These are phyloP conservation scores for Gracilaria domingensis DNA, from an alignment of 23 red algal genomes.

Conservation along the genomic window DNA sequence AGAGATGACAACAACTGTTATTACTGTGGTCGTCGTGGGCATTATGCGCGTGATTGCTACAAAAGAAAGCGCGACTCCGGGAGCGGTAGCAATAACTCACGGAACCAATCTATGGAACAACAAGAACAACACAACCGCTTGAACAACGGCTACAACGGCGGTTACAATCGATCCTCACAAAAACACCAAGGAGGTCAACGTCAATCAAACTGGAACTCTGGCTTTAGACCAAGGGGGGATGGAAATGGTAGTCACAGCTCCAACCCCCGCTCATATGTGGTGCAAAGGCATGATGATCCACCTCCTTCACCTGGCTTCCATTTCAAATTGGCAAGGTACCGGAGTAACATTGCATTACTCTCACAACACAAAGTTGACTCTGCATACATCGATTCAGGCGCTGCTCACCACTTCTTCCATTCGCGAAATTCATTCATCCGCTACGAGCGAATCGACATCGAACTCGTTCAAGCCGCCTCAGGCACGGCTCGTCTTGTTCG, in stretches of 20 bases:
- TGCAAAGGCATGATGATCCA: too few species aligned
- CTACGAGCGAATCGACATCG: too few species aligned
- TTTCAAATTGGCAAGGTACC: not conserved
- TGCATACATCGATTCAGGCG: conserved; percentile 27
- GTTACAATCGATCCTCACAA: too few species aligned
- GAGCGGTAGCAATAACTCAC: not conserved
- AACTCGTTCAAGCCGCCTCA: too few species aligned
- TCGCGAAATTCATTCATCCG: not conserved
- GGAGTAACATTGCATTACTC: not conserved
- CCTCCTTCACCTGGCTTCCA: not conserved
- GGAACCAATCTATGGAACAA: not conserved
- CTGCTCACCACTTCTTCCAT: conserved; percentile 36
- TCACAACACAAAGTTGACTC: not conserved
- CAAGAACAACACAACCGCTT: not conserved
- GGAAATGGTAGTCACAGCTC: not conserved
- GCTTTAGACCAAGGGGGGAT: not conserved
- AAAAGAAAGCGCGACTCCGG: not conserved
- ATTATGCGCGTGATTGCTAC: conserved; percentile 14
- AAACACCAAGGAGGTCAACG: not conserved
- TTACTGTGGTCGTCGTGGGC: not conserved
- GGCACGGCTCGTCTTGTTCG: too few species aligned
- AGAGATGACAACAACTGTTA: too few species aligned
- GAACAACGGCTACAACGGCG: not conserved
- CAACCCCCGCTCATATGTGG: not conserved
- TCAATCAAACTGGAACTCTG: conserved; percentile 6